These are phyloP conservation scores for Komagataella populi DNA, from an alignment of 805 yeast species.

Conservation along the genomic window DNA sequence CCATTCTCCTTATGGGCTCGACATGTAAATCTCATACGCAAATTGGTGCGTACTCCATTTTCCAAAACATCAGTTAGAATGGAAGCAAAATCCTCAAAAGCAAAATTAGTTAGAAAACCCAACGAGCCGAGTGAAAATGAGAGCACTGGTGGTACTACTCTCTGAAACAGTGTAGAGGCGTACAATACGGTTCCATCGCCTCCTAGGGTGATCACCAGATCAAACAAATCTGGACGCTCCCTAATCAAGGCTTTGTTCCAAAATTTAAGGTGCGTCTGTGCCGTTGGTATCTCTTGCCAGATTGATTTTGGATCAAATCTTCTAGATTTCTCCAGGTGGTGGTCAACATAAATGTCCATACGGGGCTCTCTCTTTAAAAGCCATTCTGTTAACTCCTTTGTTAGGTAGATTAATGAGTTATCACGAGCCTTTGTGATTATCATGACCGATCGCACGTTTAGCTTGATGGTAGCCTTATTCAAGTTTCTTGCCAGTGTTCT, in stretches of 20 bases:
- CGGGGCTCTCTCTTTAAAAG: constrained; percentile 24
- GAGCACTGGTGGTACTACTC: constrained; percentile 81
- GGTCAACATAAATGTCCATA: constrained; percentile 56
- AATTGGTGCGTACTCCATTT: constrained; percentile 61
- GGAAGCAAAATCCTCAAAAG: constrained; percentile 57
- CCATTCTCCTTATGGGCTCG: constrained; percentile 47
- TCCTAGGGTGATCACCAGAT: constrained; percentile 78
- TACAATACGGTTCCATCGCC: constrained; percentile 95
- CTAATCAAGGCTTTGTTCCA: constrained; percentile 56
- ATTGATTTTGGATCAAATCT: constrained; percentile 51
- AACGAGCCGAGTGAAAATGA: constrained; percentile 83
- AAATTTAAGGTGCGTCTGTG: constrained; percentile 34
- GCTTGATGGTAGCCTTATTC: constrained; percentile 54
- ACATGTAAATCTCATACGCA: constrained; percentile 83
- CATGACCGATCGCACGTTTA: constrained; percentile 59
- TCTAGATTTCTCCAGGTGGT: constrained; percentile 43
- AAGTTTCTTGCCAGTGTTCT: constrained; percentile 62
- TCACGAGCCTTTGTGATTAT: constrained; percentile 87
- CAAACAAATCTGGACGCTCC: constrained; percentile 36
- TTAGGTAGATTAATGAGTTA: constrained; percentile 57
- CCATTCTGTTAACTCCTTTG: constrained; percentile 76
- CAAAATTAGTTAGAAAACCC: constrained; percentile 84
- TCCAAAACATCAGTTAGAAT: constrained; percentile 44
- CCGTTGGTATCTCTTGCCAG: constrained; percentile 29
- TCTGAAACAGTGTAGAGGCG: constrained; percentile 77